Percentiles rank a stretch among this genome's conserved stretches.
Conservation (phyloP, 805 yeast genomes). For the Starmerella cellae region DNA sequence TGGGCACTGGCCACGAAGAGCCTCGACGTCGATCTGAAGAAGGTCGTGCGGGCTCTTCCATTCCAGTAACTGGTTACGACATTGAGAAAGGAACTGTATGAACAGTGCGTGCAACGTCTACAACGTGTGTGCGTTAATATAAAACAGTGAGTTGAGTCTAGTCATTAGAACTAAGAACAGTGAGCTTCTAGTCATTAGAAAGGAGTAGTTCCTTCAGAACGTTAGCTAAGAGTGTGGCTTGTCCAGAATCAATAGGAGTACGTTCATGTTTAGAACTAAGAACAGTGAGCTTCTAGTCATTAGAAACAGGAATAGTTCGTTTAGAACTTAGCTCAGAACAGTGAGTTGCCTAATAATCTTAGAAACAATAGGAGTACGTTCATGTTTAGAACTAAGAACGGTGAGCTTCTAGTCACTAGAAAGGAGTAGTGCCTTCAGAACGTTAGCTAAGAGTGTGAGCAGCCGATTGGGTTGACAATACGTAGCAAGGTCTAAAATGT, state of each 20-base stretch:
- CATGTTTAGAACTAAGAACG: not conserved
- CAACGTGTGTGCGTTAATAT: not conserved
- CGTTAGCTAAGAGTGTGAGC: too few relatives aligned
- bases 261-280: not conserved
- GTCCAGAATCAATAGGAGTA: too few relatives aligned
- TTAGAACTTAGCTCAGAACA: too few relatives aligned
- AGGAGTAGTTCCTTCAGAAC: too few relatives aligned
- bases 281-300: not conserved
- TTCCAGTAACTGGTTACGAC: too few relatives aligned
- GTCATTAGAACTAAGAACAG: not conserved
- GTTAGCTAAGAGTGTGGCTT: too few relatives aligned
- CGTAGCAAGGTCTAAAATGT: too few relatives aligned
- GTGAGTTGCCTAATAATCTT: too few relatives aligned
- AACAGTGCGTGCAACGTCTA: not conserved
- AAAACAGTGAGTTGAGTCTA: not conserved
- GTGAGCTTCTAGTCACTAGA: not conserved
- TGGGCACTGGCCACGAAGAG: conserved; percentile 8
- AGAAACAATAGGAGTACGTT: too few relatives aligned
- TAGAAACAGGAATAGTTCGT: not conserved
- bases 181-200: too few relatives aligned
- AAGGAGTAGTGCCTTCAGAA: not conserved
- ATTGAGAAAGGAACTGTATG: too few relatives aligned
- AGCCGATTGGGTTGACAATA: too few relatives aligned
- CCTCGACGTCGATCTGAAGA: conserved; percentile 8
- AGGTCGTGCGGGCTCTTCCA: conserved; percentile 12